Percentiles rank a stretch among this genome's conserved stretches.
phyloP scores from a whole-genome alignment of 768 basidiomycete genomes.

The Hirschioporus abietinus region DNA sequence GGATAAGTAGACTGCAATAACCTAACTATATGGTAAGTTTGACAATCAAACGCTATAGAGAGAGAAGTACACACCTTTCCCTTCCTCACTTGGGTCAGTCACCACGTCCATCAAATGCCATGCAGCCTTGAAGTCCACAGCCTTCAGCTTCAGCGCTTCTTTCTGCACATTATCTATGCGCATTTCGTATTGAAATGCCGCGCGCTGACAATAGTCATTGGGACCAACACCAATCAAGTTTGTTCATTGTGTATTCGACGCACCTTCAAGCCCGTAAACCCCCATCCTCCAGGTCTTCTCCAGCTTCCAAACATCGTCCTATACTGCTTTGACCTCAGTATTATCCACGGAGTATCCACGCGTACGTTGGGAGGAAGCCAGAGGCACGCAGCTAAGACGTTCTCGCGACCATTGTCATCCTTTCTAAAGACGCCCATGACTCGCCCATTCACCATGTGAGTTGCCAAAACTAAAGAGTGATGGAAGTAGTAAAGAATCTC shows the following conservation, averaged over 20 bases:
- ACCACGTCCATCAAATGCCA: slow-evolving; percentile 16
- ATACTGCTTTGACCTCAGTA: not conserved
- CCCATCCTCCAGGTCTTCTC: slow-evolving; percentile 14
- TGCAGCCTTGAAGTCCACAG: slow-evolving; percentile 1
- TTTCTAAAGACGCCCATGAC: slow-evolving; percentile 11
- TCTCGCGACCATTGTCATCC: not conserved
- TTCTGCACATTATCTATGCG: not conserved
- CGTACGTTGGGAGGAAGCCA: not conserved
- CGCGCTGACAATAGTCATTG: not conserved
- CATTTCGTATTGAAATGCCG: not conserved
- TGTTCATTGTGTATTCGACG: not conserved
- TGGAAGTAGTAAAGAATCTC: slow-evolving; percentile 16
- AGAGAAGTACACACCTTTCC: slow-evolving; percentile 11
- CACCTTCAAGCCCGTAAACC: slow-evolving; percentile 13
- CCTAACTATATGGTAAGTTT: slow-evolving; percentile 9
- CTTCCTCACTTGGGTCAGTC: slow-evolving; percentile 15
- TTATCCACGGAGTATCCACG: not conserved
- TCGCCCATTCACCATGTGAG: slow-evolving; percentile 10
- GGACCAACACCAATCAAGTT: too few species aligned
- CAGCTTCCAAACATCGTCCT: slow-evolving; percentile 3
- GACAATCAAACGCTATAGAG: too few species aligned
- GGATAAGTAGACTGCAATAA: slow-evolving; percentile 14
- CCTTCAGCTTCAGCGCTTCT: not conserved
- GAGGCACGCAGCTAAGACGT: not conserved
- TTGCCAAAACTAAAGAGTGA: slow-evolving; percentile 11